Conservation (phyloP, 345 rosid genomes). For the Laguncularia racemosa region DNA sequence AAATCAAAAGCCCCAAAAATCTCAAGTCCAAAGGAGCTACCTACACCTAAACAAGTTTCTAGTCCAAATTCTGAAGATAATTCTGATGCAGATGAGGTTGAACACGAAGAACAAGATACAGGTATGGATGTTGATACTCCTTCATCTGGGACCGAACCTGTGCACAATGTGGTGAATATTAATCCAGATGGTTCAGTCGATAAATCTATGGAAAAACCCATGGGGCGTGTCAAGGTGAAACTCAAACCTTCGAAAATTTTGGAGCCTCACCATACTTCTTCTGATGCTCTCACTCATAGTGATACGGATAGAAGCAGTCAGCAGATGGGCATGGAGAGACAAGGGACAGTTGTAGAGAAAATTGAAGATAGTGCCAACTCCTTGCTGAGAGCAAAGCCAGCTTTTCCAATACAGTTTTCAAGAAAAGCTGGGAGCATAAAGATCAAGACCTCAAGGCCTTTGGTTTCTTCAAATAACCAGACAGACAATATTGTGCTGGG, state of each 20-base stretch:
- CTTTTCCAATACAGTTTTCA: conserved; percentile 32
- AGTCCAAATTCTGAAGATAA: conserved; percentile 29
- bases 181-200: conserved; percentile 50
- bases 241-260: conserved; percentile 54
- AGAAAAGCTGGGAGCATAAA: conserved; percentile 77
- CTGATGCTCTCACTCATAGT: conserved; percentile 27
- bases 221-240: conserved; percentile 75
- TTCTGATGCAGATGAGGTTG: conserved; percentile 27
- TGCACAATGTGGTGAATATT: conserved; percentile 34
- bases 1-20: conserved; percentile 24
- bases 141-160: conserved; percentile 56
- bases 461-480: conserved; percentile 39
- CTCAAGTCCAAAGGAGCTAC: conserved; percentile 11
- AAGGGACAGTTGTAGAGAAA: conserved; percentile 34
- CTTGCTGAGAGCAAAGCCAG: conserved; percentile 34
- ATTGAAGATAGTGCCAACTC: conserved; percentile 54
- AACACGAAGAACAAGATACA: conserved; percentile 45
- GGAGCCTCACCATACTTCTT: conserved; percentile 30
- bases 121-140: conserved; percentile 64
- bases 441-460: conserved; percentile 50
- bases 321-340: conserved; percentile 38
- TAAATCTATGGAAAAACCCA: conserved; percentile 33
- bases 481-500: conserved; percentile 13
- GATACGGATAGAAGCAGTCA: conserved; percentile 58
- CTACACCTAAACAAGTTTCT: conserved; percentile 7